Conservation (phyloP, 345 rosid species). For the Pugionium cornutum region DNA sequence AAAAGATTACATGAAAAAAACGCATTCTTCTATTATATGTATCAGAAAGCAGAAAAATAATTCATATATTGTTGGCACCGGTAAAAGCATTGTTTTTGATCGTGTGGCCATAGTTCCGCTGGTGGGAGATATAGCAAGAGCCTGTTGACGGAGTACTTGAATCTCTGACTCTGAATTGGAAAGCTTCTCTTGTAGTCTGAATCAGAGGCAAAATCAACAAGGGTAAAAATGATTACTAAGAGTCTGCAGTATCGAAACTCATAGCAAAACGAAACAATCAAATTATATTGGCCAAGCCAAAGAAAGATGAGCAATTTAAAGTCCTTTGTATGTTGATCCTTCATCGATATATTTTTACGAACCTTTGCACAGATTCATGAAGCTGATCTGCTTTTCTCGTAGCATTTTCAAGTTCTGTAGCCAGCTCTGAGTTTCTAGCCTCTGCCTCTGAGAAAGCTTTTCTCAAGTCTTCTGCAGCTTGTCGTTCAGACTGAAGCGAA, state of each 20-base stretch:
- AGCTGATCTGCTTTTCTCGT: constrained; percentile 80
- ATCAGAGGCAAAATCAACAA: constrained; percentile 33
- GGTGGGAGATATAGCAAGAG: constrained; percentile 90
- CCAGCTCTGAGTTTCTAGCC: constrained; percentile 68
- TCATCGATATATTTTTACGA: constrained; percentile 37
- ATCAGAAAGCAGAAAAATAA: constrained; percentile 10
- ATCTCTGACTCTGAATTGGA: constrained; percentile 95
- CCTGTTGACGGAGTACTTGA: constrained; percentile 98
- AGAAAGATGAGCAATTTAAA: constrained; percentile 1
- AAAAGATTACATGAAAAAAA: constrained; percentile 33
- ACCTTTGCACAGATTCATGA: constrained; percentile 97
- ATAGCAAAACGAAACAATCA: constrained; percentile 3
- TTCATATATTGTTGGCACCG: constrained; percentile 47
- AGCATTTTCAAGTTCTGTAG: constrained; percentile 74
- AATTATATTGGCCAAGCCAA: constrained; percentile 7
- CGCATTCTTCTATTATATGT: constrained; percentile 19
- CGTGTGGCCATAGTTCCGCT: constrained; percentile 71
- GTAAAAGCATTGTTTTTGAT: constrained; percentile 67
- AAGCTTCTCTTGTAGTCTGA: constrained; percentile 92
- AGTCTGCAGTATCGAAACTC: constrained; percentile 19
- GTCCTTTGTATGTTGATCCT: constrained; percentile 8
- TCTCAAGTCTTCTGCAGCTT: constrained; percentile 62
- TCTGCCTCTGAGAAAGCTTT: constrained; percentile 62
- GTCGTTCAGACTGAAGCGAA: constrained; percentile 65
- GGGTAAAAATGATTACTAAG: constrained; percentile 17